These are phyloP conservation scores for Calonectria honghensis DNA, from an alignment of 2,329 filamentous ascomycete species.

Conservation along the genomic window DNA sequence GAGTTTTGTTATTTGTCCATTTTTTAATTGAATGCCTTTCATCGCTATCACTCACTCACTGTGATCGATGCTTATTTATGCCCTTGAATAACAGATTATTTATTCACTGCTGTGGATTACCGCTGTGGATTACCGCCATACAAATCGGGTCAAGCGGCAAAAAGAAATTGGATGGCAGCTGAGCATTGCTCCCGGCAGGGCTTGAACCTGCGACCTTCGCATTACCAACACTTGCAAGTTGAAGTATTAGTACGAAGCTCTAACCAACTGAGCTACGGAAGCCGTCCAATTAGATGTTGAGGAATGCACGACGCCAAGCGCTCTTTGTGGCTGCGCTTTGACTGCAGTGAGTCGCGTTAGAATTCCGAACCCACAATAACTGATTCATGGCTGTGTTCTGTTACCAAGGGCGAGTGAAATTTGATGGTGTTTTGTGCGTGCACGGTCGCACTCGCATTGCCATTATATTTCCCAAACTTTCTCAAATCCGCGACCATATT, in stretches of 20 bases:
- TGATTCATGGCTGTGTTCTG: background rate
- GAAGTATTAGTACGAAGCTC: constrained; percentile 30
- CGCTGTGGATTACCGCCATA: background rate
- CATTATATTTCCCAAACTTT: background rate
- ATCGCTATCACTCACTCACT: too few relatives aligned
- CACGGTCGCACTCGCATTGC: background rate
- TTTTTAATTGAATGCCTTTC: too few relatives aligned
- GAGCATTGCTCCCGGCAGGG: constrained; percentile 19
- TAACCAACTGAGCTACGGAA: constrained; percentile 29
- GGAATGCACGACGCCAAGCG: background rate
- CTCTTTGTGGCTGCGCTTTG: background rate
- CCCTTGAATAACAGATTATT: background rate
- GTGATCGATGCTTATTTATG: too few relatives aligned
- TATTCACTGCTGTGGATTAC: too few relatives aligned
- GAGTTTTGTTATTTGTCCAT: background rate
- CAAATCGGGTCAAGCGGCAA: background rate
- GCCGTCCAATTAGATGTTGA: constrained; percentile 18
- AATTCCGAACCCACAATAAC: too few relatives aligned
- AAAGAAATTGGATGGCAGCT: constrained; percentile 7
- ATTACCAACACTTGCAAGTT: constrained; percentile 15
- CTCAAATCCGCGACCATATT: background rate
- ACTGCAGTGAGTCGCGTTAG: background rate
- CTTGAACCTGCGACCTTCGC: constrained; percentile 28
- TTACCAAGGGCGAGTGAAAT: too few relatives aligned
- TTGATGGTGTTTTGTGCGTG: background rate